Evolutionary conservation across 805 yeast genomes (phyloP).

Genomic region (Metschnikowia anglica): DNA sequence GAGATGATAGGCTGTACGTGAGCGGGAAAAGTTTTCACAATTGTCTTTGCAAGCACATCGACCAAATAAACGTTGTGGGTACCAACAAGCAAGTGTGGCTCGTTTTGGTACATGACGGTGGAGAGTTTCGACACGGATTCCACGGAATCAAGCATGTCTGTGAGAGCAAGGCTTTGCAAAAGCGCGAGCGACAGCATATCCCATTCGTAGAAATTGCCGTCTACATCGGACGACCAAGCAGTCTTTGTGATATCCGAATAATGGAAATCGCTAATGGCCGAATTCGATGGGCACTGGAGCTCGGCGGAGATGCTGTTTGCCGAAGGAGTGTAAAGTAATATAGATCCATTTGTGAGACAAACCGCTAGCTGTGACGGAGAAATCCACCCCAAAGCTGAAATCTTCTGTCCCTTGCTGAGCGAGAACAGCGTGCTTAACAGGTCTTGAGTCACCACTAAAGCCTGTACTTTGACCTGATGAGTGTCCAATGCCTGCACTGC

Average conservation of each 20-base stretch:
- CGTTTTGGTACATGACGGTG: conserved; percentile 29
- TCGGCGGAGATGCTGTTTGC: conserved; percentile 56
- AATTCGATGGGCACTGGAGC: conserved; percentile 45
- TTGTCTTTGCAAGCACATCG: conserved; percentile 37
- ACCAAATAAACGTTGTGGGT: conserved; percentile 64
- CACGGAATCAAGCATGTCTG: conserved; percentile 33
- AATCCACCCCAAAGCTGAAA: conserved; percentile 57
- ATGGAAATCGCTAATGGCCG: conserved; percentile 51
- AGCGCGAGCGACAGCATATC: conserved; percentile 47
- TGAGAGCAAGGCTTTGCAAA: conserved; percentile 42
- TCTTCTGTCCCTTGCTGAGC: conserved; percentile 50
- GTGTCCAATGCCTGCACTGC: conserved; percentile 67
- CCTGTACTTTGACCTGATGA: conserved; percentile 65
- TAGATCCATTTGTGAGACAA: conserved; percentile 63
- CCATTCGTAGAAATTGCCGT: conserved; percentile 63
- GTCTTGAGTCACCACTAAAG: conserved; percentile 43
- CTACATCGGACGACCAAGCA: conserved; percentile 60
- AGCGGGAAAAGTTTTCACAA: conserved; percentile 64
- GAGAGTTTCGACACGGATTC: conserved; percentile 34
- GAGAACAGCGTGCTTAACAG: conserved; percentile 48
- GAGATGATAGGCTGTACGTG: conserved; percentile 68
- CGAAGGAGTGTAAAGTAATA: conserved; percentile 66
- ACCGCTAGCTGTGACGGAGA: conserved; percentile 50
- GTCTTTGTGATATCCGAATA: conserved; percentile 41
- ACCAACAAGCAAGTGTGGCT: conserved; percentile 55